phyloP scores from a whole-genome alignment of 768 basidiomycete genomes.

The Leucosporidium yakuticum region DNA sequence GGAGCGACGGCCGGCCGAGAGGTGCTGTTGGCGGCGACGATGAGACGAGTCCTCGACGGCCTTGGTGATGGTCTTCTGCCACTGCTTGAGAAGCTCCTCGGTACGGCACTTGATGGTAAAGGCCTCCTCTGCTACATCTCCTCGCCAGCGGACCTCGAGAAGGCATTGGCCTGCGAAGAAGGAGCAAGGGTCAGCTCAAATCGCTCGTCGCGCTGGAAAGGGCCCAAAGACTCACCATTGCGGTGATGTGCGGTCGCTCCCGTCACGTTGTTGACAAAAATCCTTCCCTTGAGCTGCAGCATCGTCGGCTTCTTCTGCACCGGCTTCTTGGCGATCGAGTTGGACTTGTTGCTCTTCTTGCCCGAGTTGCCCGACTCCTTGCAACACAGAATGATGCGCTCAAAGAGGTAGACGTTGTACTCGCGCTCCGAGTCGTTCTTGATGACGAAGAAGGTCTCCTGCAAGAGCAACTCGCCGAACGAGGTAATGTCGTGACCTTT shows the following conservation, averaged over 20 bases:
- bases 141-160: slow-evolving; percentile 88
- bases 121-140: slow-evolving; percentile 84
- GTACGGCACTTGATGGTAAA: slow-evolving; percentile 89
- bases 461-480: slow-evolving; percentile 88
- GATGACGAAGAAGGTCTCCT: slow-evolving; percentile 91
- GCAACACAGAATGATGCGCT: slow-evolving; percentile 98
- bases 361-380: slow-evolving; percentile 71
- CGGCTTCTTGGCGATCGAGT: slow-evolving; percentile 83
- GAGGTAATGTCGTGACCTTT: slow-evolving; percentile 93
- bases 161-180: slow-evolving; percentile 57
- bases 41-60: slow-evolving; percentile 57
- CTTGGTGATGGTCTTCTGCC: slow-evolving; percentile 83
- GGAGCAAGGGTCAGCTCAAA: slow-evolving; percentile 24
- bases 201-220: slow-evolving; percentile 28
- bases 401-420: slow-evolving; percentile 97
- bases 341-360: slow-evolving; percentile 72
- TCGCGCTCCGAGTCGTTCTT: slow-evolving; percentile 95
- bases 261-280: slow-evolving; percentile 93
- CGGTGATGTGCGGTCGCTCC: slow-evolving; percentile 60
- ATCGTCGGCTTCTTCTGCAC: slow-evolving; percentile 45
- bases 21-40: slow-evolving; percentile 27
- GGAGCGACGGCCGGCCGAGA: slow-evolving; percentile 28
- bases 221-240: slow-evolving; percentile 51
- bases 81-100: slow-evolving; percentile 85
- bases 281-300: slow-evolving; percentile 86